Conservation (phyloP, 306 rosid genomes). For the Cucumis sativus region Cucumber_9930_V3 NC_026655.2:17222501-17223000, state of each 20-base stretch:
- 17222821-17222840: too few species aligned
- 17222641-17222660: neutral
- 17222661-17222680: neutral
- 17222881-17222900: neutral
- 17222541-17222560: too few species aligned
- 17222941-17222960: neutral
- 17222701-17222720: neutral
- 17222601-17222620: neutral
- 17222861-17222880: neutral
- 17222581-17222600: too few species aligned
- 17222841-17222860: neutral
- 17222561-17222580: too few species aligned
- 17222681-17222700: neutral
- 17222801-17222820: too few species aligned
- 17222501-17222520: too few species aligned
- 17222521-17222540: too few species aligned
- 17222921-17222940: neutral
- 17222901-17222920: neutral
- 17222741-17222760: too few species aligned
- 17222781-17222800: too few species aligned
- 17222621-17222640: neutral
- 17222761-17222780: too few species aligned
- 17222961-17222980: conserved; percentile 59
- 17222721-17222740: neutral
- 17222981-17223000: conserved; percentile 88